A percentile compares a stretch with the other conserved stretches of the same genome.
Evolutionary conservation across 2,329 filamentous ascomycete species (phyloP).

Genomic region (Ascomycota sp.): DNA sequence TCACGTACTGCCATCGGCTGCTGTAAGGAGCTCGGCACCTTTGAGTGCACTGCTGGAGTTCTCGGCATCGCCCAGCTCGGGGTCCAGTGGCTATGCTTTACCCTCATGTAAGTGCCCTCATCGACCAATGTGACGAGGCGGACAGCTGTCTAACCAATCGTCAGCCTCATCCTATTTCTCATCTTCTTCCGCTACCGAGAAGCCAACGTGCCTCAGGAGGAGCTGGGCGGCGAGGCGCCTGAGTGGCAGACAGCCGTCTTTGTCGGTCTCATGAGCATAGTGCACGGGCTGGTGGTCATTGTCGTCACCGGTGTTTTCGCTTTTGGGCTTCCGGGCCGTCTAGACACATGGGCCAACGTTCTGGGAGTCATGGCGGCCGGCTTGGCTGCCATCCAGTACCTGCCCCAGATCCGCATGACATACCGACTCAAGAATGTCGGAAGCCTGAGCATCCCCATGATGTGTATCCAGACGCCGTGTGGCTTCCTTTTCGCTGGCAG

Average conservation of each 20-base stretch:
- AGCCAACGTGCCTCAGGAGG: constrained; percentile 26
- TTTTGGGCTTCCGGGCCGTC: constrained; percentile 36
- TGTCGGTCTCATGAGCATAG: constrained; percentile 51
- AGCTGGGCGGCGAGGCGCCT: constrained; percentile 30
- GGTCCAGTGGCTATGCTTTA: constrained; percentile 81
- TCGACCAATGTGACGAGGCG: neutral
- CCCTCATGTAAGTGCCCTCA: constrained; percentile 50
- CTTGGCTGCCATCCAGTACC: constrained; percentile 73
- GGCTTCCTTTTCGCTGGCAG: constrained; percentile 79
- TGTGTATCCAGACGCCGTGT: constrained; percentile 92
- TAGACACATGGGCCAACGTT: constrained; percentile 66
- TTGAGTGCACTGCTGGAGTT: constrained; percentile 69
- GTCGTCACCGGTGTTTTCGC: constrained; percentile 50
- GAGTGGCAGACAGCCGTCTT: constrained; percentile 61
- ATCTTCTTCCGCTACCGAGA: constrained; percentile 66
- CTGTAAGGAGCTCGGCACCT: constrained; percentile 60
- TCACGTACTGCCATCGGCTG: constrained; percentile 70
- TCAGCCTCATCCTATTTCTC: constrained; percentile 76
- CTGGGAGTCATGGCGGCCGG: constrained; percentile 61
- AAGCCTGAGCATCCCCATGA: constrained; percentile 89
- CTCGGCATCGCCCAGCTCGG: constrained; percentile 83
- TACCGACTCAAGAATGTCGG: constrained; percentile 70
- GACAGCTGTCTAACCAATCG: constrained; percentile 6
- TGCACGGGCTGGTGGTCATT: constrained; percentile 54
- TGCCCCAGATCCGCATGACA: constrained; percentile 89